These are phyloP conservation scores for Saccharomycopsis sp. DNA, from an alignment of 805 yeast species.

Conservation along the genomic window DNA sequence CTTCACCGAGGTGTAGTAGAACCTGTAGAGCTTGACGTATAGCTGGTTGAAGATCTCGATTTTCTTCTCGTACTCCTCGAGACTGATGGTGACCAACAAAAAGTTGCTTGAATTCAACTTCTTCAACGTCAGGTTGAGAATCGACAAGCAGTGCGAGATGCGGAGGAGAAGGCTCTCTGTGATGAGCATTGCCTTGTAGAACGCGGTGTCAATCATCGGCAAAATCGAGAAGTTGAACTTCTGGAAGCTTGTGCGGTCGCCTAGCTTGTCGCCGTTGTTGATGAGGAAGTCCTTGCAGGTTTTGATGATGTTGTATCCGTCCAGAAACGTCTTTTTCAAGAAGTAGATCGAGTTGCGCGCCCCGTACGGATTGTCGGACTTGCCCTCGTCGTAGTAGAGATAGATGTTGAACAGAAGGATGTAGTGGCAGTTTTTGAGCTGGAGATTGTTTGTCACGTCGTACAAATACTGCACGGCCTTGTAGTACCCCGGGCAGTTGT, in stretches of 20 bases:
- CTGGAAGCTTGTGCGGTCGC: slow-evolving; percentile 10
- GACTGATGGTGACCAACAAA: slow-evolving; percentile 10
- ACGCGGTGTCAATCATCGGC: slow-evolving; percentile 16
- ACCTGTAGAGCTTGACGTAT: slow-evolving; percentile 9
- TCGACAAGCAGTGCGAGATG: slow-evolving; percentile 8
- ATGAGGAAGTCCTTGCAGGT: slow-evolving; percentile 11
- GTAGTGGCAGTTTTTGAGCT: slow-evolving; percentile 5
- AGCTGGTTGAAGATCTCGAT: slow-evolving; percentile 10
- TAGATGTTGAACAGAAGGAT: slow-evolving; percentile 6
- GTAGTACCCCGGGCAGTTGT: not conserved
- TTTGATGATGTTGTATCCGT: slow-evolving; percentile 9
- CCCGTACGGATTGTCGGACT: slow-evolving; percentile 4
- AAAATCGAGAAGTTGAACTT: slow-evolving; percentile 15
- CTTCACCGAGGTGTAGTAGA: slow-evolving; percentile 10
- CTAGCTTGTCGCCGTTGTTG: slow-evolving; percentile 10
- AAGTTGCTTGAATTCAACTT: slow-evolving; percentile 3
- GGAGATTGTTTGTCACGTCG: not conserved
- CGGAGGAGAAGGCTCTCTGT: slow-evolving; percentile 9
- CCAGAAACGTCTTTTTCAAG: slow-evolving; percentile 7
- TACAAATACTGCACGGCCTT: not conserved
- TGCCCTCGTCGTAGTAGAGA: slow-evolving; percentile 10
- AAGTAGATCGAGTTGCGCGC: slow-evolving; percentile 9
- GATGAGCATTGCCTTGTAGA: slow-evolving; percentile 6
- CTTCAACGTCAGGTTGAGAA: slow-evolving; percentile 7
- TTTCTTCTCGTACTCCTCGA: slow-evolving; percentile 11